Conservation (phyloP, 495 filamentous ascomycete genomes). For the Durotheca rogersii region DNA sequence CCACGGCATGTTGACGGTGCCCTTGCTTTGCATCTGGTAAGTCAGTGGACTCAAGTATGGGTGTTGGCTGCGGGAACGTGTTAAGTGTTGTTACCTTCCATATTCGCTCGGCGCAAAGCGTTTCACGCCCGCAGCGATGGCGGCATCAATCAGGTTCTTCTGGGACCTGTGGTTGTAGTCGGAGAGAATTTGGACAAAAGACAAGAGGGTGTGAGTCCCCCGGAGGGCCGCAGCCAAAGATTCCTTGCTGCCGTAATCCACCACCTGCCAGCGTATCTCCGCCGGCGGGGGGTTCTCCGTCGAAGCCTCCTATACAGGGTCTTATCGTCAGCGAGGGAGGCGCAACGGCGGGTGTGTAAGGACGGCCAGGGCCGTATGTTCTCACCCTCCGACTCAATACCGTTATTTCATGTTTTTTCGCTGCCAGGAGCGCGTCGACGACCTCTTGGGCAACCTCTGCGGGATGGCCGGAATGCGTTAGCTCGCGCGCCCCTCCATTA, state of each 20-base stretch:
- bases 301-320: conserved; percentile 20
- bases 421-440: conserved; percentile 52
- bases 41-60: not conserved
- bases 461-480: conserved; percentile 5
- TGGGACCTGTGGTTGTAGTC: conserved; percentile 42
- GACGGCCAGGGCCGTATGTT: not conserved
- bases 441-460: conserved; percentile 57
- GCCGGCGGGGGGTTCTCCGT: conserved; percentile 1
- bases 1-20: conserved; percentile 44
- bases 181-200: conserved; percentile 46
- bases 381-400: conserved; percentile 50
- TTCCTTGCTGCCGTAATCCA: conserved; percentile 46
- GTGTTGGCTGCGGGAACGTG: not conserved
- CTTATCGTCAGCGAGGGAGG: conserved; percentile 1
- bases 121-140: conserved; percentile 52
- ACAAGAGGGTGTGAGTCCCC: conserved; percentile 57
- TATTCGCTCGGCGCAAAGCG: conserved; percentile 57
- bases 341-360: conserved; percentile 4
- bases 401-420: conserved; percentile 54
- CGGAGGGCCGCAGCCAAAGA: conserved; percentile 41
- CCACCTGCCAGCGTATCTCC: conserved; percentile 41
- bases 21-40: conserved; percentile 15
- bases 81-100: conserved; percentile 32
- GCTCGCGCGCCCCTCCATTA: not conserved
- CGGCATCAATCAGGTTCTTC: conserved; percentile 54